These are phyloP conservation scores for Globisporangium perplexum DNA, from an alignment of 352 stramenopile genomes.

Conservation along the genomic window DNA sequence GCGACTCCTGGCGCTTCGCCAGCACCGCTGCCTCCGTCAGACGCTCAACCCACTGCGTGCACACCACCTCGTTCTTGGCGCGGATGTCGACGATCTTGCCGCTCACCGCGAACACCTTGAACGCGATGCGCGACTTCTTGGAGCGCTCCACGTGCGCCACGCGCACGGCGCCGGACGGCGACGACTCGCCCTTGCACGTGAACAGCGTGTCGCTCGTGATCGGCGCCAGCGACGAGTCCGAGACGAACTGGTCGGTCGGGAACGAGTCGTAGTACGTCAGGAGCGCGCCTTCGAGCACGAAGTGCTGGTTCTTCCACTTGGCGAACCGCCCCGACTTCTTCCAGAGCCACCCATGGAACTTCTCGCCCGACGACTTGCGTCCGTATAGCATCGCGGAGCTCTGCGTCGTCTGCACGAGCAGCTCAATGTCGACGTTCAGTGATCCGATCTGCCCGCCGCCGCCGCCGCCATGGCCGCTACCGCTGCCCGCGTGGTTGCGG, in stretches of 20 bases:
- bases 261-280: conserved; percentile 83
- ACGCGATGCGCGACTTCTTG: conserved; percentile 72
- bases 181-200: conserved; percentile 66
- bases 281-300: conserved; percentile 70
- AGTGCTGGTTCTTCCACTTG: conserved; percentile 84
- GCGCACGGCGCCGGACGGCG: conserved; percentile 56
- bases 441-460: conserved; percentile 25
- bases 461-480: conserved; percentile 11
- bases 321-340: conserved; percentile 75
- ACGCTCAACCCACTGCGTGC: conserved; percentile 68
- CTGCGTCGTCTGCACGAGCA: conserved; percentile 80
- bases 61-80: conserved; percentile 71
- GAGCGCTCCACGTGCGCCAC: conserved; percentile 75
- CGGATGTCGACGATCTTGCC: conserved; percentile 82
- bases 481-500: conserved; percentile 8
- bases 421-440: conserved; percentile 77
- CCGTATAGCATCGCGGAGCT: conserved; percentile 64
- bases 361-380: conserved; percentile 52
- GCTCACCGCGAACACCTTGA: conserved; percentile 78
- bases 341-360: conserved; percentile 83
- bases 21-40: conserved; percentile 61
- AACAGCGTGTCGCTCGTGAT: conserved; percentile 63
- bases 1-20: conserved; percentile 70
- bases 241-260: conserved; percentile 74
- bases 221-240: conserved; percentile 44